Evolutionary conservation across 768 basidiomycete species (phyloP), one percentile per base, ranked within the genome.

Genomic region (Suillus brevipes): DNA sequence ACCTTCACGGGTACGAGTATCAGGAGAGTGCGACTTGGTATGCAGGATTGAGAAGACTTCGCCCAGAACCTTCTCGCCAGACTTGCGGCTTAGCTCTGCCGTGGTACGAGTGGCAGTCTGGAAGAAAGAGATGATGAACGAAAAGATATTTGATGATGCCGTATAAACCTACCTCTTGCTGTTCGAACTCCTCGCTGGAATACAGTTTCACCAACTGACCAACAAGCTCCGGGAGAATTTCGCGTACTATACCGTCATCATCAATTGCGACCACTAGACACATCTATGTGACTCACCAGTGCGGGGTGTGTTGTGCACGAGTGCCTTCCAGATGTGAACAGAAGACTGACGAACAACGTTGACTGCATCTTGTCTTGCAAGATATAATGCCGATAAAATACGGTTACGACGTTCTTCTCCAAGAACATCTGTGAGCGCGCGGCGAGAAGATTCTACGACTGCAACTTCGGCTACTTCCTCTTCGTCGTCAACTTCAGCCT

Each of bases 251-350:
- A 70, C 10, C 61, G 68, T 63, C 65, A 55, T 60, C 2, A n/a
- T 36, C 65, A 49, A 63, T 55, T 36, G n/a, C 25, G 53, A 37
- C 6, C 47, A 16, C 18, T 4, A n/a, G 16, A 50, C 13, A 10
- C n/a, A 14, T 64, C 58, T 53, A 23, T 61, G n/a, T 56, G 34
- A 65, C 80, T 64, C 73, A 94, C 94, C 90, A 68, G 95, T 97
- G 53, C 90, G 83, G 6, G 94, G 95, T 0, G 95, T 97, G 71
- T 97, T 99, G 75, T 94, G 87, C 12, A 99, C 96, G 67, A 99
- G 82, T 5, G 95, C 97, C 78, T 99, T 99, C 97, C 97, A 99
- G 68, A 99, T 97, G 64, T 94, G 94, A 53, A 97, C 87, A 0
- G 96, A 92, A 3, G 94, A 88, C 74, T 94, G 92, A 47, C 97